Conservation (phyloP, 2,329 filamentous ascomycete genomes). For the Gaeumannomyces tritici region DNA sequence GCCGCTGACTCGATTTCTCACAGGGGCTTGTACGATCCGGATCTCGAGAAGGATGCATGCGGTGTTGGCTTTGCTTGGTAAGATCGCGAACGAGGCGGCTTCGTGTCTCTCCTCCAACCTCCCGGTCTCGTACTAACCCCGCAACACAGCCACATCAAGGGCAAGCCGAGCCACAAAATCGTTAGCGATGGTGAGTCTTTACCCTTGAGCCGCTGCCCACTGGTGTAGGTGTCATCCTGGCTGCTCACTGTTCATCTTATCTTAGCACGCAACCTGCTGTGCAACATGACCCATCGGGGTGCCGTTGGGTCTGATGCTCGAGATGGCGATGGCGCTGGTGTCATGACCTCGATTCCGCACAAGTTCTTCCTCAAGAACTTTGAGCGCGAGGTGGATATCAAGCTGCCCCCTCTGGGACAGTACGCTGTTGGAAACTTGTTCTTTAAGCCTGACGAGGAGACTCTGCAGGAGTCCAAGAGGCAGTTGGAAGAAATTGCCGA, state of each 20-base stretch:
- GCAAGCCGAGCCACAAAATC: conserved; percentile 94
- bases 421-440: conserved; percentile 97
- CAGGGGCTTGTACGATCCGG: conserved; percentile 86
- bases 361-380: conserved; percentile 99
- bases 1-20: conserved; percentile 2
- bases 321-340: conserved; percentile 96
- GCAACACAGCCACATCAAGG: conserved; percentile 78
- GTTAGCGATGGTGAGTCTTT: conserved; percentile 79
- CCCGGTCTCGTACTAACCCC: conserved; percentile 5
- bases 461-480: conserved; percentile 79
- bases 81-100: conserved; percentile 10
- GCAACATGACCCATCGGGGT: conserved; percentile 99
- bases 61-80: conserved; percentile 98
- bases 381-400: conserved; percentile 78
- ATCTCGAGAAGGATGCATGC: conserved; percentile 96
- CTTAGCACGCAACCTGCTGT: conserved; percentile 80
- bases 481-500: conserved; percentile 92
- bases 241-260: background rate
- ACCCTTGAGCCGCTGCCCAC: background rate
- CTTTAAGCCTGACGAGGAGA: conserved; percentile 93
- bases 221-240: background rate
- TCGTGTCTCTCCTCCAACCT: background rate
- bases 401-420: conserved; percentile 79
- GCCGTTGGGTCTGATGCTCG: conserved; percentile 95
- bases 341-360: conserved; percentile 98